These are phyloP conservation scores for Plenodomus biglobosus DNA, from an alignment of 2,329 filamentous ascomycete species.

Conservation along the genomic window DNA sequence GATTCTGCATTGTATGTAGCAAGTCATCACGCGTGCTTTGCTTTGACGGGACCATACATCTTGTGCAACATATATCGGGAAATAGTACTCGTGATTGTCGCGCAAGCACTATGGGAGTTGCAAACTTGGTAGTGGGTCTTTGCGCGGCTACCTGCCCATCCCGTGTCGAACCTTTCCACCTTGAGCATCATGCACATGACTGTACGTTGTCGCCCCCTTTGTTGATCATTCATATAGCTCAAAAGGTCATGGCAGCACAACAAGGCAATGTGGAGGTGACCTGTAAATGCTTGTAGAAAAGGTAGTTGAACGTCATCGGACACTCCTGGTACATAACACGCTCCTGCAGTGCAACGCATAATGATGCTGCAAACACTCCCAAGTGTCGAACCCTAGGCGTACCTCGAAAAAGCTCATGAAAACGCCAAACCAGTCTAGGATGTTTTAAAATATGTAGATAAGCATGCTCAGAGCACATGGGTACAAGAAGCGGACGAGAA, in stretches of 20 bases:
- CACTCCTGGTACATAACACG: neutral
- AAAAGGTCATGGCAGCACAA: too few relatives aligned
- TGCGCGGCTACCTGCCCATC: neutral
- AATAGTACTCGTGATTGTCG: neutral
- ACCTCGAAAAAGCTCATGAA: neutral
- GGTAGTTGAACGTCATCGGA: neutral
- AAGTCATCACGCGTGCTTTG: neutral
- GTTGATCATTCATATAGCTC: too few relatives aligned
- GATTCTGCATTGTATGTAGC: neutral
- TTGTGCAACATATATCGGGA: neutral
- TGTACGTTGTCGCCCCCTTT: too few relatives aligned
- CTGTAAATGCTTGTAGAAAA: neutral
- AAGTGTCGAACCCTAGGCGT: neutral
- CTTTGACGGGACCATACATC: neutral
- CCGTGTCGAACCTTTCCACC: neutral
- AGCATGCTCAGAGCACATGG: conserved; percentile 15
- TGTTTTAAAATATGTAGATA: conserved; percentile 20
- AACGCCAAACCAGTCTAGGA: conserved; percentile 29
- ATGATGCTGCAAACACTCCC: neutral
- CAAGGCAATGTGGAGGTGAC: neutral
- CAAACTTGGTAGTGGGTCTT: neutral
- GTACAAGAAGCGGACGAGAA: conserved; percentile 23
- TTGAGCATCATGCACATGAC: neutral
- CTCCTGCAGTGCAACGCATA: neutral
- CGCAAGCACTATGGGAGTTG: neutral